Evolutionary conservation across 1,284 basidiomycete genomes (phyloP).

Genomic region (Athelia sp.): DNA sequence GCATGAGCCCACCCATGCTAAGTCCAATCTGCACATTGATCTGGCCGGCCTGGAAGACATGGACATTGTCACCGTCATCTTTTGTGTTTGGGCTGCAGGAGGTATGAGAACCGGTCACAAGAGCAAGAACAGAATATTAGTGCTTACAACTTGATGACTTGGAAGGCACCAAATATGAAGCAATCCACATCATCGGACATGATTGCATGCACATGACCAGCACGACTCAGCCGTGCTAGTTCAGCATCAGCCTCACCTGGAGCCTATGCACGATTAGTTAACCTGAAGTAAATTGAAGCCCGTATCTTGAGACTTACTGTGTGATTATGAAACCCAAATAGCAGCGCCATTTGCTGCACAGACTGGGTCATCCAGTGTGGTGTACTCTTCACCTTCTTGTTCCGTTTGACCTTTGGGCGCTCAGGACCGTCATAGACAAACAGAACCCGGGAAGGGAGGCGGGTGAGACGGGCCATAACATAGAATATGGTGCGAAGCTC

Average conservation of each 20-base stretch:
- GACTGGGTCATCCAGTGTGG: constrained; percentile 58
- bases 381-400: constrained; percentile 61
- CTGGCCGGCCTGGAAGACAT: constrained; percentile 23
- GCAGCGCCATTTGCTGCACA: constrained; percentile 80
- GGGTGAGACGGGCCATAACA: constrained; percentile 68
- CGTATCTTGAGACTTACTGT: constrained; percentile 43
- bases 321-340: constrained; percentile 87
- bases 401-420: constrained; percentile 80
- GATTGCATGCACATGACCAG: constrained; percentile 84
- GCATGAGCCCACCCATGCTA: constrained; percentile 72
- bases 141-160: constrained; percentile 73
- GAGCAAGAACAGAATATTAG: constrained; percentile 18
- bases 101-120: constrained; percentile 8
- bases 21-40: constrained; percentile 46
- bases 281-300: neutral
- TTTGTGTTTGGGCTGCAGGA: constrained; percentile 62
- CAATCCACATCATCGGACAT: constrained; percentile 93
- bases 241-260: constrained; percentile 97
- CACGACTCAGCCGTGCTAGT: constrained; percentile 79
- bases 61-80: constrained; percentile 59
- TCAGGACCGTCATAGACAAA: constrained; percentile 95
- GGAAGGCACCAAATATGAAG: constrained; percentile 83
- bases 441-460: constrained; percentile 77
- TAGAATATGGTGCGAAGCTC: constrained; percentile 77
- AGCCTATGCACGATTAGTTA: constrained; percentile 45